These are phyloP conservation scores for Beauveria scarabaeidicola DNA, from an alignment of 2,329 filamentous ascomycete species.

Conservation along the genomic window DNA sequence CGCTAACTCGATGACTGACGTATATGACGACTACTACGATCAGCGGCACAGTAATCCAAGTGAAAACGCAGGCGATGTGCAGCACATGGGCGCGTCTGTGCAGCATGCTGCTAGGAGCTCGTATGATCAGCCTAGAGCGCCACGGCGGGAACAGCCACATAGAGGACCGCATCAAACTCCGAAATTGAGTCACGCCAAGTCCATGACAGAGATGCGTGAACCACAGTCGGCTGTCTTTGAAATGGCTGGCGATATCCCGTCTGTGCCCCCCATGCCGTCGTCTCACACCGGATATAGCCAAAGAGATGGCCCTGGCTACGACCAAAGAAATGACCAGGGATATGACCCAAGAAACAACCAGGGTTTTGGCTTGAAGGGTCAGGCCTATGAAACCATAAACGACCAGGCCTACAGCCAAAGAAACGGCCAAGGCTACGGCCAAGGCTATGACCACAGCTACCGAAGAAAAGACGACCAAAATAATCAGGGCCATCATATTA, in stretches of 20 bases:
- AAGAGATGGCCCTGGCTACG: constrained; percentile 1
- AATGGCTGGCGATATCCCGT: constrained; percentile 56
- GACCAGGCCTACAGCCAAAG: constrained; percentile 11
- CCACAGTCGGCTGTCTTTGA: constrained; percentile 64
- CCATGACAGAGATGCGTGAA: constrained; percentile 57
- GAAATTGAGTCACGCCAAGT: constrained; percentile 52
- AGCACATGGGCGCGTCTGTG: neutral
- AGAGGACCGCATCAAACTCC: constrained; percentile 42
- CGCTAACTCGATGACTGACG: constrained; percentile 13
- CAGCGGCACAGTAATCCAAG: constrained; percentile 19
- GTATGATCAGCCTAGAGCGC: constrained; percentile 40
- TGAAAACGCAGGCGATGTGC: constrained; percentile 13
- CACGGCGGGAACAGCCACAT: constrained; percentile 34
- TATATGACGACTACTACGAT: constrained; percentile 19
- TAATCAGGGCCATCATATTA: constrained; percentile 11
- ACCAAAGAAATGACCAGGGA: constrained; percentile 8
- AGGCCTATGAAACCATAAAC: constrained; percentile 18
- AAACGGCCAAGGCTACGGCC: constrained; percentile 13
- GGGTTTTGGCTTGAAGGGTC: neutral
- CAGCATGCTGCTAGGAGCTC: constrained; percentile 30
- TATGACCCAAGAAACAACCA: constrained; percentile 17
- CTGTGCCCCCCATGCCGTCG: constrained; percentile 42
- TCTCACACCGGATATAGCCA: constrained; percentile 22
- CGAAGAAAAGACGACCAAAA: constrained; percentile 16
- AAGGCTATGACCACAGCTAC: constrained; percentile 11